Evolutionary conservation across 2,329 filamentous ascomycete species (phyloP), one percentile per base, ranked within the genome.

Genomic region (Lizonia empirigonia): DNA sequence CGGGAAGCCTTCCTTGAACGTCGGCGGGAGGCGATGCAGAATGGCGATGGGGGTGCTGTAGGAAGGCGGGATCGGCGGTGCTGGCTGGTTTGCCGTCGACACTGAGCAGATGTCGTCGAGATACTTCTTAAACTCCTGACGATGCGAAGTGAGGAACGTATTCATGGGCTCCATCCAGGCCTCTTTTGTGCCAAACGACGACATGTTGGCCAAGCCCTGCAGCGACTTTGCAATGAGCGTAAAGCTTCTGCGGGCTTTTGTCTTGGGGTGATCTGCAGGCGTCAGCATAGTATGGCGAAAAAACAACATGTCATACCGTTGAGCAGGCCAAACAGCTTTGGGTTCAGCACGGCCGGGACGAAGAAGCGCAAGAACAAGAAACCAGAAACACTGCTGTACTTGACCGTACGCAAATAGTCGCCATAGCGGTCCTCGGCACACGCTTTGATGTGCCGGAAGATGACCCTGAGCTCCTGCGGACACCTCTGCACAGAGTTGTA

Each of bases 91-190:
- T 37, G 91, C 87, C 3, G 87, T 83, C 1, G 90, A 87, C 44
- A 97, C 90, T 7, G 87, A 85, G 76, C 93, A 97, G 37, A 97
- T 84, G 23, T 85, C 81, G 68, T 97, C 92, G 53, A 97, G 88
- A 63, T 92, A 97, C 37, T 87, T 83, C 70, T 92, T 95, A 73
- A 97, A 91, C 30, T 89, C 84, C 62, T 87, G 82, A 16, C 91
- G 85, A 65, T 96, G 87, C 1, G 84, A 80, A 7, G 80, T 82
- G 37, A 97, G 77, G 64, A 97, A 97, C 34, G 83, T 84, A 68
- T 97, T 97, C 93, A 97, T 97, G 0, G 91, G 91, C 75, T 96
- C 92, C 92, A 97, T 97, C 91, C 91, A 97, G n/a, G 88, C 86
- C 73, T 97, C 93, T 70, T 96, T 96, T 68, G 89, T 92, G 32